phyloP scores from a whole-genome alignment of 331 rosid species.

The Rosa hybrid region DNA sequence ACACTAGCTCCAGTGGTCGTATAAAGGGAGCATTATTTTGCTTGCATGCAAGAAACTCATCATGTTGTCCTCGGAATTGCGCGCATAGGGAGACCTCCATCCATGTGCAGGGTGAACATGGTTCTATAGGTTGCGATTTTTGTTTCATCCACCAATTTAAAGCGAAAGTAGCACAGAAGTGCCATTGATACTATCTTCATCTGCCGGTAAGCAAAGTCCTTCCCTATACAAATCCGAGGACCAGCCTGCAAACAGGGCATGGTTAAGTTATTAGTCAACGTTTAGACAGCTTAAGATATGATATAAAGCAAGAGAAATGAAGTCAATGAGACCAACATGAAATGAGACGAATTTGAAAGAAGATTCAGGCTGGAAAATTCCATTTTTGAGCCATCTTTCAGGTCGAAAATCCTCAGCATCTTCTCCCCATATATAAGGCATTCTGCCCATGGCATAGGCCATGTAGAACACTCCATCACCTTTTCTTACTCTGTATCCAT shows the following conservation, averaged over 20 bases:
- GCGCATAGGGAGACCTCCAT: conserved; percentile 57
- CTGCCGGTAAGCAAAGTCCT: conserved; percentile 83
- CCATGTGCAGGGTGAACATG: conserved; percentile 77
- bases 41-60: not conserved
- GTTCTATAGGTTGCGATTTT: conserved; percentile 51
- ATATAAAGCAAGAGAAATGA: not conserved
- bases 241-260: conserved; percentile 55
- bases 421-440: conserved; percentile 75
- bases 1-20: not conserved
- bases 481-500: conserved; percentile 53
- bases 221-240: conserved; percentile 75
- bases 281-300: not conserved
- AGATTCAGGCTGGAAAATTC: conserved; percentile 52
- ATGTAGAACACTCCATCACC: conserved; percentile 65
- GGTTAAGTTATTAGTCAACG: not conserved
- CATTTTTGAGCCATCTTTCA: conserved; percentile 70
- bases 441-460: conserved; percentile 81
- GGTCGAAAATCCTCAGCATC: conserved; percentile 65
- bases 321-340: conserved; percentile 41
- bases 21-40: not conserved
- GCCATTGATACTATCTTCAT: conserved; percentile 71
- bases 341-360: conserved; percentile 78
- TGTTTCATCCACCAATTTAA: conserved; percentile 52
- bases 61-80: conserved; percentile 47
- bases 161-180: conserved; percentile 54